Conservation (phyloP, 2,329 filamentous ascomycete species). For the Stachybotrys chlorohalonatus region DNA sequence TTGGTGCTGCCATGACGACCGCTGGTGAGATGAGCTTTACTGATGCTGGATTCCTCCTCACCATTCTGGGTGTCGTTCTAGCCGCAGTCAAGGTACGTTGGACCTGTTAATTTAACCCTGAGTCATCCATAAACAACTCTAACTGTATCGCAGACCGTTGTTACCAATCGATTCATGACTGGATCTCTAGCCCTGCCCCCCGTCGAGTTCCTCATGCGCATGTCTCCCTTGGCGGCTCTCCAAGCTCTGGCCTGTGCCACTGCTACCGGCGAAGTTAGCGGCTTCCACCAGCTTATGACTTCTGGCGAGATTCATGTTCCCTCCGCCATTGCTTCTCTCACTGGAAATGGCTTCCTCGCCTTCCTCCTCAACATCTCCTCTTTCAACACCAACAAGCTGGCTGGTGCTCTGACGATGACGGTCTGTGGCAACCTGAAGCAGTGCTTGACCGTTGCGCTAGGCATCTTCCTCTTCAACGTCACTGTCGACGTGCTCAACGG, state of each 20-base stretch:
- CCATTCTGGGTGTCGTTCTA: conserved; percentile 43
- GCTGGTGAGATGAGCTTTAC: conserved; percentile 56
- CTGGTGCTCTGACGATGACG: conserved; percentile 50
- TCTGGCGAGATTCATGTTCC: conserved; percentile 24
- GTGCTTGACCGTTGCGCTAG: conserved; percentile 44
- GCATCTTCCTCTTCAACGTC: conserved; percentile 43
- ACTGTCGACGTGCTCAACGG: conserved; percentile 42
- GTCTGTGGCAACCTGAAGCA: conserved; percentile 52
- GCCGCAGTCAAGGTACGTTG: conserved; percentile 42
- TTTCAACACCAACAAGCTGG: conserved; percentile 49
- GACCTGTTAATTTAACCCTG: not conserved
- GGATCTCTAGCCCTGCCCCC: conserved; percentile 47
- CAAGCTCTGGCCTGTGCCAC: conserved; percentile 45
- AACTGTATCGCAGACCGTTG: conserved; percentile 37
- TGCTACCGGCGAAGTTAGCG: conserved; percentile 41
- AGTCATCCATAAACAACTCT: conserved; percentile 2
- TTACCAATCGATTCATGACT: conserved; percentile 57
- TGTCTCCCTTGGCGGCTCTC: conserved; percentile 50
- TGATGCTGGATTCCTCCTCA: conserved; percentile 45
- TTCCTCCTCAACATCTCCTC: conserved; percentile 48
- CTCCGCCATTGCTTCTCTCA: conserved; percentile 30
- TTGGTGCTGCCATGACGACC: conserved; percentile 51
- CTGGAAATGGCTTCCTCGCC: conserved; percentile 44
- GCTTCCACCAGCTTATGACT: conserved; percentile 26
- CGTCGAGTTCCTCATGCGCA: conserved; percentile 51